phyloP scores from a whole-genome alignment of 2,329 filamentous ascomycete genomes.

The Sarocladiaceae sp. region DNA sequence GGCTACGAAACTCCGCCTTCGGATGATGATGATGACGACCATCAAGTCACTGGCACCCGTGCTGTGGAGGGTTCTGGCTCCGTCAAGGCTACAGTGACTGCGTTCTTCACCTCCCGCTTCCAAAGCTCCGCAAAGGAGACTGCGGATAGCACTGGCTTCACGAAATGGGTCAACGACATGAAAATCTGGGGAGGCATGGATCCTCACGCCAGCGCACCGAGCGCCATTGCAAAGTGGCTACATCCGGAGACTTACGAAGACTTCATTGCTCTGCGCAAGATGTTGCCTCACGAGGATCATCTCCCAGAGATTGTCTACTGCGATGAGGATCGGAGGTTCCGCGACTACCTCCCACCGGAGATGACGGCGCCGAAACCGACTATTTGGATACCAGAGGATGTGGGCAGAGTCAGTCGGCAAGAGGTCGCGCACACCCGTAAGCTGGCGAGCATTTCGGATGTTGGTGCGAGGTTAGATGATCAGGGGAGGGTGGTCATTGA shows the following conservation, averaged over 20 bases:
- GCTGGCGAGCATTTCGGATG: constrained; percentile 74
- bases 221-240: constrained; percentile 63
- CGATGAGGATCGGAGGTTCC: constrained; percentile 42
- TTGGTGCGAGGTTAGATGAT: constrained; percentile 26
- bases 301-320: constrained; percentile 39
- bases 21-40: constrained; percentile 18
- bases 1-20: constrained; percentile 19
- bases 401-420: constrained; percentile 69
- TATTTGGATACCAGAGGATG: constrained; percentile 82
- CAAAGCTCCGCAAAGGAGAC: neutral
- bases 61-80: constrained; percentile 34
- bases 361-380: constrained; percentile 58
- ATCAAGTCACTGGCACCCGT: constrained; percentile 19
- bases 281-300: constrained; percentile 49
- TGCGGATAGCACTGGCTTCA: constrained; percentile 1
- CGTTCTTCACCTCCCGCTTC: neutral
- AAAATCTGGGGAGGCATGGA: constrained; percentile 25
- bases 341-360: constrained; percentile 64
- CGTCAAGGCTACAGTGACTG: constrained; percentile 24
- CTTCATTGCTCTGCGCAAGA: constrained; percentile 70
- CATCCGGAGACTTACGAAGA: constrained; percentile 74
- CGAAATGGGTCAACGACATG: constrained; percentile 30
- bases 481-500: constrained; percentile 30
- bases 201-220: constrained; percentile 29
- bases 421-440: constrained; percentile 69